Conservation (phyloP, 2,329 filamentous ascomycete species). For the Aspergillus sp. region DNA sequence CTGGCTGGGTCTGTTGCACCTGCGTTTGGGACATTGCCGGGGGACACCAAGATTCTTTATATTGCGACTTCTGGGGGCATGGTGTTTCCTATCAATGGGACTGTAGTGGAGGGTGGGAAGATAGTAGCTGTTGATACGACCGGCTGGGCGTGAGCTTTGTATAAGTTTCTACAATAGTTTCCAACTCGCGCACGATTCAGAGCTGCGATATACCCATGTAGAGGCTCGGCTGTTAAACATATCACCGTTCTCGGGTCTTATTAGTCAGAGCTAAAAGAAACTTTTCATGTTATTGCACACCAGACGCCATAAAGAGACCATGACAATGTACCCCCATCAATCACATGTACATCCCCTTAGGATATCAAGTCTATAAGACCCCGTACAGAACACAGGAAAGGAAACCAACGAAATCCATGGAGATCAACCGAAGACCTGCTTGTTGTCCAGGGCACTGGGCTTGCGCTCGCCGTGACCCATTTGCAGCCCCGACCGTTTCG, state of each 20-base stretch:
- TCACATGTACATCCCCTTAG: constrained; percentile 34
- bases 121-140: constrained; percentile 4
- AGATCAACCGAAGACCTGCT: constrained; percentile 59
- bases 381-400: constrained; percentile 19
- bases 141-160: neutral
- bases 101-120: constrained; percentile 5
- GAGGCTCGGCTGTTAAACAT: no score
- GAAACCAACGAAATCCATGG: constrained; percentile 42
- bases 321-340: constrained; percentile 31
- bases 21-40: constrained; percentile 3
- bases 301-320: constrained; percentile 33
- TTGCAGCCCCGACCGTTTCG: constrained; percentile 75
- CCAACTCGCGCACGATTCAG: neutral
- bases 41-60: constrained; percentile 6
- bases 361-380: constrained; percentile 31
- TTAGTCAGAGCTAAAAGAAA: neutral
- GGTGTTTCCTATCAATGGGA: constrained; percentile 7
- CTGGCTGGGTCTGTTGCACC: constrained; percentile 5
- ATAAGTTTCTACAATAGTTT: neutral
- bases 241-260: neutral
- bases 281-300: constrained; percentile 24
- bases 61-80: constrained; percentile 5
- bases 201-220: neutral
- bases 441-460: constrained; percentile 72
- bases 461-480: constrained; percentile 62